Evolutionary conservation across 2,329 filamentous ascomycete genomes (phyloP), one percentile per base, ranked within the genome.

Genomic region (Alternaria arborescens): DNA sequence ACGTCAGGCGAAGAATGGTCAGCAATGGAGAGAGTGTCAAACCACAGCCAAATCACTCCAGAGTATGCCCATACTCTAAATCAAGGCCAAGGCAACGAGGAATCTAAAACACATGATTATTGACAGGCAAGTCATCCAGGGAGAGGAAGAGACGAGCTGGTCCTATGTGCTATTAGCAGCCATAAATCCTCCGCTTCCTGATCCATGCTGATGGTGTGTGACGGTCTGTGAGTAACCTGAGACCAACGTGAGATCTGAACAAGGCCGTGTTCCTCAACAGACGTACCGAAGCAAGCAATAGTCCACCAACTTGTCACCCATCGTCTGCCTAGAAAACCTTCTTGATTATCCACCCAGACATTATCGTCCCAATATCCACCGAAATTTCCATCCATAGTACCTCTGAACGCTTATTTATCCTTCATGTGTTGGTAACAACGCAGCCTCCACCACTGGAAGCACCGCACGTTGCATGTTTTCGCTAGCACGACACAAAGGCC

Each of bases 101-200:
- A 52, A 61, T 63, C 36, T 55, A 59, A 24, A 60, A 63, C 52
- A 57, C 58, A 66, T 65, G 55, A 63, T 64, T 56, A 64, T 62
- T 62, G 51, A 36, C 56, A 65, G 56, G 44, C 59, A 50, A 44
- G 59, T 62, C 48, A 59, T 63, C 59, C 59, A 58, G 46, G 32
- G 36, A 54, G 42, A 58, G 57, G 62, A 60, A 63, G 62, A 55
- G 56, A 67, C 47, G 54, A 64, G 61, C 67, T 67, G 60, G 55
- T 61, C 64, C 65, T 68, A 71, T 65, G 34, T 62, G 66, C 61
- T 61, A 71, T 71, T 70, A 71, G 67, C 65, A 67, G 62, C 61
- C 63, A 46, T 50, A 32, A 56, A 46, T 65, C 66, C 59, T 61
- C 64, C 61, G 47, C 55, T 58, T 59, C 56, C 32, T 34, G 46